Base-by-base conservation (phyloP, 1,284 basidiomycete genomes). In the Quambalaria eucalypti region DNA sequence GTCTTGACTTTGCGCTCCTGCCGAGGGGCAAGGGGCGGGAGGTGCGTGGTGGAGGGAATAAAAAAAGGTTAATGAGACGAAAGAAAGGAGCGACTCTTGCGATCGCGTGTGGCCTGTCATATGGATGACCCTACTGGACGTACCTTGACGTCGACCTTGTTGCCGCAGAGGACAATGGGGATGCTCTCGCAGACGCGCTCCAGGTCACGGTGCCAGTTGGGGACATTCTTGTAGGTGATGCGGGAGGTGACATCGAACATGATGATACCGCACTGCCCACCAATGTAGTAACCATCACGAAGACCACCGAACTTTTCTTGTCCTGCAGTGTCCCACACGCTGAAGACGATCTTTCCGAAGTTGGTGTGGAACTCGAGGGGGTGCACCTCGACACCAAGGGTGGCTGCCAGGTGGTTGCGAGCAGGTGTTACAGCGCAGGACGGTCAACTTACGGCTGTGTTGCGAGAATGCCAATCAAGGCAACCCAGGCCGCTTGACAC, bases 1-100 rank as follows among this genome's bases (percentile, higher is more conserved):
- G 93, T 98, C 84, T 98, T 99, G 68, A 99, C 95, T 84, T 99
- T 99, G 67, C 95, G 89, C 80, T 99, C 95, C 92, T 96, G n/a
- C n/a, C n/a, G n/a, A n/a, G n/a, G n/a, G n/a, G n/a, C n/a, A n/a
- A n/a, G n/a, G n/a, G n/a, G n/a, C n/a, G n/a, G n/a, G n/a, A n/a
- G n/a, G n/a, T n/a, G n/a, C n/a, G n/a, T n/a, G n/a, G n/a, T n/a
- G n/a, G n/a, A n/a, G n/a, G n/a, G n/a, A n/a, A n/a, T n/a, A n/a
- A n/a, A n/a, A n/a, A n/a, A n/a, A n/a, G n/a, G n/a, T n/a, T n/a
- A n/a, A n/a, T n/a, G n/a, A n/a, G n/a, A n/a, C n/a, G n/a, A n/a
- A n/a, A n/a, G n/a, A n/a, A n/a, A n/a, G n/a, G n/a, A n/a, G n/a
- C n/a, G n/a, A n/a, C n/a, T n/a, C n/a, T n/a, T n/a, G n/a, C n/a